Conservation (phyloP, 441 rosid species). For the Pelargonium myrrhifolium region DNA sequence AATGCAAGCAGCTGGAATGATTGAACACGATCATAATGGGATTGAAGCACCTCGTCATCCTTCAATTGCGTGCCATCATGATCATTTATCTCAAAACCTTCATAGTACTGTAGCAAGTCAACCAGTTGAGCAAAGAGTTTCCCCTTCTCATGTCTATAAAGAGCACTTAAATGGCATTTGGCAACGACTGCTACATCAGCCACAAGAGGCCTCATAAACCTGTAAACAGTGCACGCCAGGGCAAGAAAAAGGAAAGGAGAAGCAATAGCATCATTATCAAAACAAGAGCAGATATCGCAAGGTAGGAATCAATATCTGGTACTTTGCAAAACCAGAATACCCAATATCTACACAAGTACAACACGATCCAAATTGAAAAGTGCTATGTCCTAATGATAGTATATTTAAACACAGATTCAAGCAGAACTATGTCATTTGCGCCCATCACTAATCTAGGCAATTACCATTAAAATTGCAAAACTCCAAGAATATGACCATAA, state of each 20-base stretch:
- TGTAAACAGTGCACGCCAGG: slow-evolving; percentile 24
- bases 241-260: slow-evolving; percentile 2
- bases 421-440: neutral
- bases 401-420: neutral
- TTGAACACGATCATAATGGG: slow-evolving; percentile 79
- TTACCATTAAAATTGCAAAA: neutral
- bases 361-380: neutral
- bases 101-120: slow-evolving; percentile 79
- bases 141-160: slow-evolving; percentile 78
- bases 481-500: neutral
- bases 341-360: neutral
- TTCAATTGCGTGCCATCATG: slow-evolving; percentile 89
- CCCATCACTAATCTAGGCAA: neutral
- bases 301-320: neutral
- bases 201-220: slow-evolving; percentile 94
- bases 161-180: slow-evolving; percentile 86
- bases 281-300: slow-evolving; percentile 6
- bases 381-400: neutral
- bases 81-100: slow-evolving; percentile 93
- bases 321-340: neutral
- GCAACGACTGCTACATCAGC: slow-evolving; percentile 93
- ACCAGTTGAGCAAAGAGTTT: slow-evolving; percentile 90
- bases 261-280: slow-evolving; percentile 9
- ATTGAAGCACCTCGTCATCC: slow-evolving; percentile 89
- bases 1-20: slow-evolving; percentile 87